These are phyloP conservation scores for Leccinum ochraceum DNA, from an alignment of 768 basidiomycete genomes.

Conservation along the genomic window DNA sequence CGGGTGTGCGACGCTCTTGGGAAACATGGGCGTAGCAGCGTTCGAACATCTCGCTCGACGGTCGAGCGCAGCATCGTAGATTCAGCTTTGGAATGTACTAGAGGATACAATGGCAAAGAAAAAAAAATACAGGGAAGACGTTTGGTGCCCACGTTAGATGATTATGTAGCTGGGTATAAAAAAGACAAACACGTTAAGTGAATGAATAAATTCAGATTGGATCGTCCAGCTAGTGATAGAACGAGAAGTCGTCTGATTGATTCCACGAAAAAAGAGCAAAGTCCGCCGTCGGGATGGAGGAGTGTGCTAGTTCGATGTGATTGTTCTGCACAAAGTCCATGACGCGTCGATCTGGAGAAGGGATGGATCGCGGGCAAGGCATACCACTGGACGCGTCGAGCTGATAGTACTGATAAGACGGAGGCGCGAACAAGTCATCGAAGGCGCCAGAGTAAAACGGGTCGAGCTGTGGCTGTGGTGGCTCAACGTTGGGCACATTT, in stretches of 20 bases:
- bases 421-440: background rate
- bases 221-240: constrained; percentile 17
- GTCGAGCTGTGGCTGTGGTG: constrained; percentile 1
- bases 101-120: background rate
- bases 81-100: background rate
- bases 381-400: background rate
- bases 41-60: constrained; percentile 44
- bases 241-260: constrained; percentile 23
- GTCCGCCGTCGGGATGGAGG: constrained; percentile 10
- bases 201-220: constrained; percentile 28
- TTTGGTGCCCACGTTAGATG: background rate
- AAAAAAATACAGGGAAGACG: constrained; percentile 9
- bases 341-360: constrained; percentile 7
- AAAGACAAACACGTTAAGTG: constrained; percentile 17
- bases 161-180: constrained; percentile 18
- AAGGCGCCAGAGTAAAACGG: constrained; percentile 1
- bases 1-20: constrained; percentile 59
- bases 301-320: constrained; percentile 9
- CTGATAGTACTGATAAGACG: constrained; percentile 11
- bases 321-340: constrained; percentile 12
- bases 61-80: background rate
- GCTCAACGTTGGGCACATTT: background rate
- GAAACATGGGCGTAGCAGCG: constrained; percentile 53
- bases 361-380: background rate
- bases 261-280: constrained; percentile 26